Evolutionary conservation across 2,329 filamentous ascomycete genomes (phyloP), one percentile per base, ranked within the genome.

Genomic region (Myriosclerotinia curreyana): DNA sequence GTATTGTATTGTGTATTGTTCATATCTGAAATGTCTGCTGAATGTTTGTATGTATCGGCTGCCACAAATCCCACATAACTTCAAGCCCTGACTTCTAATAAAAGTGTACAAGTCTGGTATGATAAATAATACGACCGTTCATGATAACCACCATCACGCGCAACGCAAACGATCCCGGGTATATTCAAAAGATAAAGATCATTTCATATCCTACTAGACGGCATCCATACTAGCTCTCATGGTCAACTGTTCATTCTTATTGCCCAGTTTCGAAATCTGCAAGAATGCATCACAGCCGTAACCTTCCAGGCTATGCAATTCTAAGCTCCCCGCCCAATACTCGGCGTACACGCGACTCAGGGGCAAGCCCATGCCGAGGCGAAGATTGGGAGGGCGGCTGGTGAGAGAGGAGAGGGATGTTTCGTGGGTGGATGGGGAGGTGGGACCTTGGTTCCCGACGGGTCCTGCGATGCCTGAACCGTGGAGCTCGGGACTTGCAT

Each of bases 211-310:
- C 14, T 44, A 52, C 66, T 67, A 75, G 25, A 93, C 84, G 25
- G 89, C 88, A 76, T 93, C 90, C 81, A 93, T 91, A 68, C 83
- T 86, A 34, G 90, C 90, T 71, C 90, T 81, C 36, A 86, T 92
- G 3, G 84, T 92, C 67, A 99, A 81, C 76, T 96, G 92, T 79
- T 99, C 95, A 74, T 98, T 97, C 81, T 96, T 97, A 76, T 99
- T 99, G 25, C 95, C 95, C 64, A 99, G 81, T 75, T 96, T 96
- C 6, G 92, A 96, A 66, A 99, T 96, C 75, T 98, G 93, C 68
- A 99, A 78, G 74, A 99, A 99, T 0, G 91, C 93, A 78, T 99
- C 95, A 8, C 96, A 92, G 17, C 95, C 95, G 75, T 97, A 98
- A 0, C 95, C 96, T 74, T 97, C 94, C 9, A 99, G 79, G 73